A percentile compares a stretch with the other conserved stretches of the same genome.
Evolutionary conservation across 2,329 filamentous ascomycete species (phyloP).

Genomic region (Colletotrichum theobromicola): DNA sequence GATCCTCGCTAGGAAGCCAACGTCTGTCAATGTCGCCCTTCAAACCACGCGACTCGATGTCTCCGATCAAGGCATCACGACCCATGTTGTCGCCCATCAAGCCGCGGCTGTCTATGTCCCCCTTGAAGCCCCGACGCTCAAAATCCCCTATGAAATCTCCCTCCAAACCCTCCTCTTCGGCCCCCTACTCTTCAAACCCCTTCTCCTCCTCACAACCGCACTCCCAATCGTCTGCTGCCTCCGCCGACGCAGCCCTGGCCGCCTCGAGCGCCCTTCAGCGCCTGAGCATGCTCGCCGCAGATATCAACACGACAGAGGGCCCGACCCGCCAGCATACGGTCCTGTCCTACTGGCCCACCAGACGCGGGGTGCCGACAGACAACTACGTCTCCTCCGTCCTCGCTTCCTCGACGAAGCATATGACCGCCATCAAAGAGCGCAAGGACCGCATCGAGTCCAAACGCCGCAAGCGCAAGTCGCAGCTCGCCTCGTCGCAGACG

Average conservation of each 20-base stretch:
- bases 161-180: not conserved
- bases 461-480: slow-evolving; percentile 16
- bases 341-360: slow-evolving; percentile 43
- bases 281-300: slow-evolving; percentile 18
- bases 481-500: slow-evolving; percentile 4
- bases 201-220: not conserved
- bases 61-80: not conserved
- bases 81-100: slow-evolving; percentile 10
- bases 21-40: not conserved
- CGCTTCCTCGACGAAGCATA: slow-evolving; percentile 37
- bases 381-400: slow-evolving; percentile 45
- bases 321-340: slow-evolving; percentile 26
- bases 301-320: not conserved
- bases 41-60: not conserved
- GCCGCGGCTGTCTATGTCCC: slow-evolving; percentile 2
- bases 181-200: not conserved
- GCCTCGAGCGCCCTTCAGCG: slow-evolving; percentile 17
- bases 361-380: slow-evolving; percentile 37
- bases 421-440: slow-evolving; percentile 37
- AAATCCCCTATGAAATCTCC: not conserved
- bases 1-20: not conserved
- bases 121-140: not conserved
- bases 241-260: not conserved
- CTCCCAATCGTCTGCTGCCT: not conserved
- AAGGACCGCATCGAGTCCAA: slow-evolving; percentile 33